phyloP scores from a whole-genome alignment of 345 rosid species.

The Arabis hirsuta region DNA sequence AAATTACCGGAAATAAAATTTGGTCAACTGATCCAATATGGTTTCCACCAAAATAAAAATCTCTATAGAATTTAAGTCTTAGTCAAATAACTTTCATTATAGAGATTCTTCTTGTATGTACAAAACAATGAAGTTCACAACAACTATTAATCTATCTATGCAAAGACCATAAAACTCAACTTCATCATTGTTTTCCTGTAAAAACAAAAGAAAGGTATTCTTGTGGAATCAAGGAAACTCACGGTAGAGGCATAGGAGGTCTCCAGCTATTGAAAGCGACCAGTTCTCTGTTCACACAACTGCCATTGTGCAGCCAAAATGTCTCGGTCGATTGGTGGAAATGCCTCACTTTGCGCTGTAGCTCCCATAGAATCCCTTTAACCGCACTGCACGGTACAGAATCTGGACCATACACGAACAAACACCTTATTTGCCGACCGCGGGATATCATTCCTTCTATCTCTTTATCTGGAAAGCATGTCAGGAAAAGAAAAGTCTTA shows the following conservation, averaged over 20 bases:
- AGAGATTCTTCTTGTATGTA: slow-evolving; percentile 18
- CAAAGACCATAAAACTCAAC: slow-evolving; percentile 10
- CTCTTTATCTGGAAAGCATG: slow-evolving; percentile 53
- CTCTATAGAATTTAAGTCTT: too few relatives aligned
- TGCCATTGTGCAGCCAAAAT: slow-evolving; percentile 90
- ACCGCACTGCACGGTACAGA: slow-evolving; percentile 74
- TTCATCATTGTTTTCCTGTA: background rate
- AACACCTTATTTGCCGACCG: slow-evolving; percentile 73
- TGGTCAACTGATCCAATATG: background rate
- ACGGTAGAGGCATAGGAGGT: slow-evolving; percentile 81
- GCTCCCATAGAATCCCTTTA: slow-evolving; percentile 88
- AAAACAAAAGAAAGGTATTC: slow-evolving; percentile 5
- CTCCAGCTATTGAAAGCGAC: slow-evolving; percentile 76
- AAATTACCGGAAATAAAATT: background rate
- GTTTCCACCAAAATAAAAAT: background rate
- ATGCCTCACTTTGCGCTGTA: slow-evolving; percentile 87
- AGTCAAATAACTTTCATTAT: background rate
- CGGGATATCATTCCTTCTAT: slow-evolving; percentile 72
- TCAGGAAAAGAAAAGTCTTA: background rate
- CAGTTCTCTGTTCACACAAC: slow-evolving; percentile 69
- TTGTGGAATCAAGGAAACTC: slow-evolving; percentile 28
- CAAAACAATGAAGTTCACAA: slow-evolving; percentile 9
- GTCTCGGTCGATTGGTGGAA: slow-evolving; percentile 93
- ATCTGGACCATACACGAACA: slow-evolving; percentile 80
- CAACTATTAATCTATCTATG: slow-evolving; percentile 9